phyloP scores from a whole-genome alignment of 768 basidiomycete genomes.

The Panellus pusillus region DNA sequence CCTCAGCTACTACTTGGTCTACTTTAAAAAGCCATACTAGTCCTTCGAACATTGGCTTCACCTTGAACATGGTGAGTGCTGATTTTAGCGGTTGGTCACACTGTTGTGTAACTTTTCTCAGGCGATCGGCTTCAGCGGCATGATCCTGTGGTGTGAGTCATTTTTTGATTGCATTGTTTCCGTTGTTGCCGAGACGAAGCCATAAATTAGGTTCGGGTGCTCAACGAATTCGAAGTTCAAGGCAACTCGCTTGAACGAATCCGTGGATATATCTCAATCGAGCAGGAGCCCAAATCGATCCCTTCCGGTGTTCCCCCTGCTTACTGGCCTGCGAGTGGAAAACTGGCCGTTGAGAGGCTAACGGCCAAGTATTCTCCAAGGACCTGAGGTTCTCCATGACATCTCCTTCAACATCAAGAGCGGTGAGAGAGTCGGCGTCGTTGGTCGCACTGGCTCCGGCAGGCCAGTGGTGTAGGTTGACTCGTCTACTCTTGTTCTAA shows the following conservation, averaged over 20 bases:
- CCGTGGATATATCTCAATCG: slow-evolving; percentile 38
- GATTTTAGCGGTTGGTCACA: not conserved
- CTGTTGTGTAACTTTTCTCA: not conserved
- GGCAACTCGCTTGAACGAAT: slow-evolving; percentile 25
- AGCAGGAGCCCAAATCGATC: slow-evolving; percentile 38
- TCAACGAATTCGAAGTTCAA: slow-evolving; percentile 34
- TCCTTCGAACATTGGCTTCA: slow-evolving; percentile 36
- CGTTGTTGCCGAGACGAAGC: not conserved
- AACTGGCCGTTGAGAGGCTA: slow-evolving; percentile 41
- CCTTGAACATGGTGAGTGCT: slow-evolving; percentile 38
- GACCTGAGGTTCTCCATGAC: slow-evolving; percentile 19
- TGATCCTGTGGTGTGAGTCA: slow-evolving; percentile 42
- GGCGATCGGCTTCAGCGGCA: slow-evolving; percentile 44
- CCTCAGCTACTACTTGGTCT: slow-evolving; percentile 45
- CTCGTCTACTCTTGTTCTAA: not conserved
- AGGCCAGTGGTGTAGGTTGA: not conserved
- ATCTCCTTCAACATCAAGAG: slow-evolving; percentile 40
- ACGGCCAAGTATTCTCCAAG: slow-evolving; percentile 38
- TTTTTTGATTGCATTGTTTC: not conserved
- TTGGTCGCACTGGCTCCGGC: slow-evolving; percentile 29
- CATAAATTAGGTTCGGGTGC: slow-evolving; percentile 15
- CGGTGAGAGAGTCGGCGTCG: slow-evolving; percentile 49
- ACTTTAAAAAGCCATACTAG: slow-evolving; percentile 31
- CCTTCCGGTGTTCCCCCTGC: slow-evolving; percentile 41
- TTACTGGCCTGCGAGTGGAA: slow-evolving; percentile 50